phyloP scores from a whole-genome alignment of 139 green algal species.

The Coelastrella sp. region DNA sequence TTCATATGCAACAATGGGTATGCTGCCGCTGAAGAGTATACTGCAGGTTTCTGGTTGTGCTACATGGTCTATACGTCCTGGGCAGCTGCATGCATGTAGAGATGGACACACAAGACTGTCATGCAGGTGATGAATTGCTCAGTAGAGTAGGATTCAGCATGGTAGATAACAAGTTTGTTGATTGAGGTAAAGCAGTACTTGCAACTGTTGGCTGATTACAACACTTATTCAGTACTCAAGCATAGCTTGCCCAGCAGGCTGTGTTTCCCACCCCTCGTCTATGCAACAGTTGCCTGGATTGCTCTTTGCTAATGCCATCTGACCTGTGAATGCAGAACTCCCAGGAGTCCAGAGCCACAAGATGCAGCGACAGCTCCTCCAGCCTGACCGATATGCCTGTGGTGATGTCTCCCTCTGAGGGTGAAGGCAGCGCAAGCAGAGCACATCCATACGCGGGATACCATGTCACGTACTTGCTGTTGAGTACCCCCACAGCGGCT shows the following conservation, averaged over 20 bases:
- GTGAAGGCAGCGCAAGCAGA: not conserved
- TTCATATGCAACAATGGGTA: not conserved
- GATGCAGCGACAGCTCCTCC: not conserved
- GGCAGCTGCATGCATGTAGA: not conserved
- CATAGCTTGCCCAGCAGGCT: not conserved
- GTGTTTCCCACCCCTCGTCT: not conserved
- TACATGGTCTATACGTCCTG: not conserved
- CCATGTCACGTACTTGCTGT: not conserved
- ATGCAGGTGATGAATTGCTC: too few relatives aligned
- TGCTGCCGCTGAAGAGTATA: not conserved
- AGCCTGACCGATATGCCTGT: not conserved
- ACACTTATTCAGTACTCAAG: not conserved
- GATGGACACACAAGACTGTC: too few relatives aligned
- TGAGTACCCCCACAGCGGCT: too few relatives aligned
- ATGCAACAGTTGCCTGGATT: not conserved
- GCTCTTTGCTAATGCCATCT: not conserved
- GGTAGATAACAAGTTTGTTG: too few relatives aligned
- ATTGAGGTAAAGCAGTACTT: too few relatives aligned
- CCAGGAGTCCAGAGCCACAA: conserved; percentile 9
- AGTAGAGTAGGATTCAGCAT: too few relatives aligned
- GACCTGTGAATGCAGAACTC: conserved; percentile 14
- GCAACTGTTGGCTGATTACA: too few relatives aligned
- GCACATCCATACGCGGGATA: not conserved
- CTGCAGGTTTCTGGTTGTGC: not conserved
- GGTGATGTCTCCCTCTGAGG: not conserved